Percentiles rank a stretch among this genome's conserved stretches.
These are phyloP conservation scores for Chaetomiaceae sp. DNA, from an alignment of 2,329 filamentous ascomycete genomes.

Conservation along the genomic window DNA sequence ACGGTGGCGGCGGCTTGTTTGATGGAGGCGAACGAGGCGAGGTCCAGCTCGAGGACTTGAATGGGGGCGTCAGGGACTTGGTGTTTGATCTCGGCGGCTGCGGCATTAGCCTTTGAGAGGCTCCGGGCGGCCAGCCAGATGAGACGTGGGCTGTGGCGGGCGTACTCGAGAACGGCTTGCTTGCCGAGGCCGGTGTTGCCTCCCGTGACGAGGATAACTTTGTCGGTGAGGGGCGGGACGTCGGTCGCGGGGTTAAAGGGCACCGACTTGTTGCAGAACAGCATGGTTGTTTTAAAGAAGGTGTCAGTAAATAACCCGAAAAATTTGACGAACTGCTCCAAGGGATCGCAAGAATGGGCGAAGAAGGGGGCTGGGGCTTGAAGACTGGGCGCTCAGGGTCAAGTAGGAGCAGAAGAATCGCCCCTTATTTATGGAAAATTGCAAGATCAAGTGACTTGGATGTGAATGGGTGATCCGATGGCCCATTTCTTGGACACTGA, in stretches of 20 bases:
- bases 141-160: conserved; percentile 34
- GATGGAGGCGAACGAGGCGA: conserved; percentile 42
- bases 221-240: conserved; percentile 37
- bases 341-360: too few species aligned
- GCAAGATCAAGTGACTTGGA: too few species aligned
- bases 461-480: too few species aligned
- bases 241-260: conserved; percentile 33
- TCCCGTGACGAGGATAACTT: conserved; percentile 46
- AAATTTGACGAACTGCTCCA: too few species aligned
- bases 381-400: too few species aligned
- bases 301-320: neutral
- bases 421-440: too few species aligned
- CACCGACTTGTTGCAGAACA: conserved; percentile 2
- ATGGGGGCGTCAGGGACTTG: conserved; percentile 21
- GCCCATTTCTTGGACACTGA: too few species aligned
- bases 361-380: too few species aligned
- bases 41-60: conserved; percentile 40
- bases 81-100: conserved; percentile 36
- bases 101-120: conserved; percentile 33
- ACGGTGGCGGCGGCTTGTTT: conserved; percentile 38
- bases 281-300: neutral
- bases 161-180: conserved; percentile 40
- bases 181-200: conserved; percentile 48
- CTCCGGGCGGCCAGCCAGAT: conserved; percentile 36
- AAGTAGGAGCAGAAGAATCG: too few species aligned